Evolutionary conservation across 106 monocot genomes (phyloP).

Genomic region (Narthecium ossifragum): DNA sequence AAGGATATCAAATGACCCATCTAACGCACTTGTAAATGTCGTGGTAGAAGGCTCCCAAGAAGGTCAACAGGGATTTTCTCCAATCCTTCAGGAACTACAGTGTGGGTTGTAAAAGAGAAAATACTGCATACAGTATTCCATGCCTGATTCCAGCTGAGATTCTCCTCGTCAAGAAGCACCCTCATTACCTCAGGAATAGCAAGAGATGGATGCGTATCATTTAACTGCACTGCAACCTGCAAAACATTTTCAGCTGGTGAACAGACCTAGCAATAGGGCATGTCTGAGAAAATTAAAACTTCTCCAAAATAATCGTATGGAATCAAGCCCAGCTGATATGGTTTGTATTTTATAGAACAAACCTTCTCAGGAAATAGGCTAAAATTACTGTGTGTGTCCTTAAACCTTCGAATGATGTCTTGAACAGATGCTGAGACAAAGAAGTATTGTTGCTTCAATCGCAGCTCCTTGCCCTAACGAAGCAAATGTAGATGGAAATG

Average conservation of each 20-base stretch:
- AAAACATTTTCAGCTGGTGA: too few relatives aligned
- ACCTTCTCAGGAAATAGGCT: slow-evolving; percentile 34
- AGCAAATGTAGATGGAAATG: neutral
- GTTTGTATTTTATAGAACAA: slow-evolving; percentile 1
- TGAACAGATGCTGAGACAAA: slow-evolving; percentile 40
- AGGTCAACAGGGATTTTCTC: slow-evolving; percentile 31
- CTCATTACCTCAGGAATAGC: slow-evolving; percentile 36
- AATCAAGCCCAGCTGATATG: neutral
- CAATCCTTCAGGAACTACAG: slow-evolving; percentile 23
- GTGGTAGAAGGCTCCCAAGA: slow-evolving; percentile 26
- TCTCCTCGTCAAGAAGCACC: slow-evolving; percentile 26
- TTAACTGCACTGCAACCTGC: slow-evolving; percentile 39
- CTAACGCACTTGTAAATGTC: slow-evolving; percentile 27
- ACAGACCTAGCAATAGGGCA: too few relatives aligned
- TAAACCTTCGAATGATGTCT: slow-evolving; percentile 32
- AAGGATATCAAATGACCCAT: neutral
- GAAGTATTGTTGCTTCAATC: slow-evolving; percentile 42
- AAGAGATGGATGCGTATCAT: slow-evolving; percentile 36
- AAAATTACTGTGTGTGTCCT: slow-evolving; percentile 27
- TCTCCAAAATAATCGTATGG: neutral
- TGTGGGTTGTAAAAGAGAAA: slow-evolving; percentile 31
- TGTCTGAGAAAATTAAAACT: too few relatives aligned
- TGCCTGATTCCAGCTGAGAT: slow-evolving; percentile 21
- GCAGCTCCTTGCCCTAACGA: slow-evolving; percentile 30
- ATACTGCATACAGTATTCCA: slow-evolving; percentile 25